Base-by-base conservation (phyloP, 129 eudicot species). In the Tagetes erecta region DNA sequence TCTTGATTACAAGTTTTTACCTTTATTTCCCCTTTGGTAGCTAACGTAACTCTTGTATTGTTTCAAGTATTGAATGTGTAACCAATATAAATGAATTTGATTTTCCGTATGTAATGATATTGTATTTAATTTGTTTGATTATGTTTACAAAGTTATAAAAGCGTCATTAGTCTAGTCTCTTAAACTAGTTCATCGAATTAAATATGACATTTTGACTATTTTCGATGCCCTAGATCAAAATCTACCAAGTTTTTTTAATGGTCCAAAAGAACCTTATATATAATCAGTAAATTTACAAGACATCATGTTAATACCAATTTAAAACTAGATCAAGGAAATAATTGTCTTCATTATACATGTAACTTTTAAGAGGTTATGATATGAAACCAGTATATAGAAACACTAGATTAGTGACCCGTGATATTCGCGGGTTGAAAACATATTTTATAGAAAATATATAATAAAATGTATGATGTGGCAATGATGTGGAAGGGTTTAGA, bases 31-130 rank as follows among this genome's bases (percentile, higher is more conserved):
- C 42, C 49, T 8, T 44, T 44, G 8, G 20, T 72, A 53, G 41
- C 83, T 65, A 64, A 62, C 70, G 76, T 70, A 55, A 67, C 59
- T 52, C 33, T 72, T 65, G 74, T 79, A 79, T 72, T 65, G 78
- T 73, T 79, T 72, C 50, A 27, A 6, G 39, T 68, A 45, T 70
- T 70, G 57, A 73, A 73, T 45, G 67, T 74, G 36, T 73, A 64
- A 60, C 59, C 50, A 13, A 42, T 72, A 78, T 63, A 45, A 79
- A 65, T 72, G 78, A 67, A 79, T 79, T 79, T 79, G 68, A 72
- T 72, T 77, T 63, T 44, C 73, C 1, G 62, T 51, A 37, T 40
- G 44, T 46, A 68, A 46, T 38, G 4, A n/a, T 20, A n/a, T 8
- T 8, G 20, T 53, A 5, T 70, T 7, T 39, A 2, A 7, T 33